A percentile compares a stretch with the other conserved stretches of the same genome.
Conservation (phyloP, 2,329 filamentous ascomycete genomes). For the Meredithiella fracta region DNA sequence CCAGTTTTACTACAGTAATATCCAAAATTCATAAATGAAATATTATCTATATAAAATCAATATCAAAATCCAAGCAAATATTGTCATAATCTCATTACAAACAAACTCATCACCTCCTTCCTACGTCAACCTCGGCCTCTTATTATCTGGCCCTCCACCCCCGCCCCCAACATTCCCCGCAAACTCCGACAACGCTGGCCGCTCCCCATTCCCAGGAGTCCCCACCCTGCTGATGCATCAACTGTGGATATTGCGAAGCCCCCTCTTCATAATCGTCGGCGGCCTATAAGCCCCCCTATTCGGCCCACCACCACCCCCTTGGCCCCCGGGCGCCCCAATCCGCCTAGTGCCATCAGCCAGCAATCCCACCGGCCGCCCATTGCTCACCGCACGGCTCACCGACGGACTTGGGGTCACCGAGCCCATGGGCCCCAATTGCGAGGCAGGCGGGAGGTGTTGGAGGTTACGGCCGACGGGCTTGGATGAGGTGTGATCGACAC, state of each 20-base stretch:
- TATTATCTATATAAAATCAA: not conserved
- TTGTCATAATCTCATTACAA: constrained; percentile 1
- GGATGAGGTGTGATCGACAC: constrained; percentile 65
- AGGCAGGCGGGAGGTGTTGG: constrained; percentile 32
- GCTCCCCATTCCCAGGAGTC: constrained; percentile 15
- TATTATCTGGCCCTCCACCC: constrained; percentile 20
- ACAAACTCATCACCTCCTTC: not conserved
- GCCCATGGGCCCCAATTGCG: constrained; percentile 16
- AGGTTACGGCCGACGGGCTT: constrained; percentile 49
- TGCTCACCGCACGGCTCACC: constrained; percentile 19
- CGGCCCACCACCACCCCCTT: constrained; percentile 24
- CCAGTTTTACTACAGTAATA: not conserved
- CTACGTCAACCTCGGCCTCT: constrained; percentile 34
- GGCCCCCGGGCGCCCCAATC: constrained; percentile 46
- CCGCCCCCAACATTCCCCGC: constrained; percentile 26
- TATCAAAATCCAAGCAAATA: too few relatives aligned
- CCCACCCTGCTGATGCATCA: constrained; percentile 16
- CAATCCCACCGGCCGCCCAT: constrained; percentile 16
- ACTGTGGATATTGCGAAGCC: constrained; percentile 17
- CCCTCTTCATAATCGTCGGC: constrained; percentile 37
- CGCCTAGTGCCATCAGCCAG: constrained; percentile 19
- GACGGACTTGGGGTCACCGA: constrained; percentile 19
- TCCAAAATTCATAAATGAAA: not conserved
- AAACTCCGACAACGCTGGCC: constrained; percentile 35
- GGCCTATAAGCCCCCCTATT: constrained; percentile 44